Conservation (phyloP, 2,329 filamentous ascomycete species). For the Chrysoporthe cubensis region DNA sequence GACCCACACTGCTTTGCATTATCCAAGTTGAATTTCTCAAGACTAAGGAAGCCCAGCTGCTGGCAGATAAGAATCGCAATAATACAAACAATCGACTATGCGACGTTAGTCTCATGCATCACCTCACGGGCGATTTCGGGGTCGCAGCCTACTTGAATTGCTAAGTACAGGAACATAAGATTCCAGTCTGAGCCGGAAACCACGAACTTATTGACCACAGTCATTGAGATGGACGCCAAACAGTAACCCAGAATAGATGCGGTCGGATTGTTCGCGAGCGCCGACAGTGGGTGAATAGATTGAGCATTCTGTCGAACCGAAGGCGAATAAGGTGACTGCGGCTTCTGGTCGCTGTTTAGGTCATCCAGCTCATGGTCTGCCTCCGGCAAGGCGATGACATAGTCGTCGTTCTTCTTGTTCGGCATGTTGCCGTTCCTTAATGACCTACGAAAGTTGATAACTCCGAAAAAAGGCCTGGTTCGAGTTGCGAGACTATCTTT, state of each 20-base stretch:
- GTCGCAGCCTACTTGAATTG: conserved; percentile 72
- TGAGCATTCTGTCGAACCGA: conserved; percentile 30
- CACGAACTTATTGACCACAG: conserved; percentile 98
- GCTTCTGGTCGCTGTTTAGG: conserved; percentile 53
- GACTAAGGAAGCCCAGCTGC: conserved; percentile 78
- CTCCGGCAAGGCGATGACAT: conserved; percentile 70
- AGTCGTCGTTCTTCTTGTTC: conserved; percentile 88
- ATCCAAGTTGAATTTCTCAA: conserved; percentile 79
- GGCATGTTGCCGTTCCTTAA: conserved; percentile 61
- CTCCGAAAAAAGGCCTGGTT: background rate
- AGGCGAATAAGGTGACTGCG: conserved; percentile 35
- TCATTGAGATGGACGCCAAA: conserved; percentile 97
- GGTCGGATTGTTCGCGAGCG: conserved; percentile 74
- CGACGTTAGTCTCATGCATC: conserved; percentile 24
- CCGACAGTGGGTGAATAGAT: conserved; percentile 45
- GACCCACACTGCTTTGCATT: conserved; percentile 89
- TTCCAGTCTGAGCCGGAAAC: conserved; percentile 91
- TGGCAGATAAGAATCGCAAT: conserved; percentile 83
- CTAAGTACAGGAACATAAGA: conserved; percentile 92
- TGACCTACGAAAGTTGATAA: background rate
- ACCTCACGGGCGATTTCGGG: background rate
- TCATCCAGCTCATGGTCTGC: conserved; percentile 40
- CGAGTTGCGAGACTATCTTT: background rate
- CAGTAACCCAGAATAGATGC: conserved; percentile 90
- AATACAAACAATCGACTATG: conserved; percentile 85